These are phyloP conservation scores for Cryoendolithus antarcticus DNA, from an alignment of 2,329 filamentous ascomycete genomes.

Conservation along the genomic window DNA sequence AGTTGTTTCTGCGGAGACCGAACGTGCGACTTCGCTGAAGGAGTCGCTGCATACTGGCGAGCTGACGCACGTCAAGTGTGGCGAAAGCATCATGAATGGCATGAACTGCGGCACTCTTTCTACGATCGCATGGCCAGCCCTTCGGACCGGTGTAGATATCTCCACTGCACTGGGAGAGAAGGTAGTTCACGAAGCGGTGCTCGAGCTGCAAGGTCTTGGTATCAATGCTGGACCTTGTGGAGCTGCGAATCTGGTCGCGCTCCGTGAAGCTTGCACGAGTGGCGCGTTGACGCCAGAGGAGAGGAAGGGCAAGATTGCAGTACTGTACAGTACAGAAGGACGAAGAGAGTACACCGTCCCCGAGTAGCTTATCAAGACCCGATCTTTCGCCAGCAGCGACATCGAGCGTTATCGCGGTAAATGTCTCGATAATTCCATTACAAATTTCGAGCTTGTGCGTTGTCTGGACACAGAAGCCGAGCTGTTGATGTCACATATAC, in stretches of 20 bases:
- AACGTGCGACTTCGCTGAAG: constrained; percentile 47
- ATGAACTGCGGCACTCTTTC: constrained; percentile 60
- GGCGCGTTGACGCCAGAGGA: constrained; percentile 25
- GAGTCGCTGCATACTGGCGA: constrained; percentile 37
- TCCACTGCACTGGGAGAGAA: constrained; percentile 47
- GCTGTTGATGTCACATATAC: too few relatives aligned
- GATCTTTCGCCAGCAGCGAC: neutral
- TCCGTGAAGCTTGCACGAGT: constrained; percentile 36
- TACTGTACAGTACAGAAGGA: constrained; percentile 55
- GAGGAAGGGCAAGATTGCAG: constrained; percentile 38
- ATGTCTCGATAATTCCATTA: neutral
- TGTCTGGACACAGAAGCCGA: too few relatives aligned
- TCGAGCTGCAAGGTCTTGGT: constrained; percentile 36
- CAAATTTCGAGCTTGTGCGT: too few relatives aligned
- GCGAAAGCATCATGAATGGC: constrained; percentile 56
- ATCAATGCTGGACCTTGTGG: constrained; percentile 50
- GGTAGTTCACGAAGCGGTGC: constrained; percentile 48
- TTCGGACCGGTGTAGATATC: constrained; percentile 47
- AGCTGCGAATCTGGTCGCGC: constrained; percentile 41
- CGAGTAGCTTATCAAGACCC: too few relatives aligned
- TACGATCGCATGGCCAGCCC: constrained; percentile 47
- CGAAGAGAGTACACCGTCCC: constrained; percentile 36
- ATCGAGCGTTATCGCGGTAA: neutral
- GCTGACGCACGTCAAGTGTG: constrained; percentile 38
- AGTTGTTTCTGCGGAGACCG: constrained; percentile 56